phyloP scores from a whole-genome alignment of 2,329 filamentous ascomycete genomes.

The Thielaviopsis cerberus region DNA sequence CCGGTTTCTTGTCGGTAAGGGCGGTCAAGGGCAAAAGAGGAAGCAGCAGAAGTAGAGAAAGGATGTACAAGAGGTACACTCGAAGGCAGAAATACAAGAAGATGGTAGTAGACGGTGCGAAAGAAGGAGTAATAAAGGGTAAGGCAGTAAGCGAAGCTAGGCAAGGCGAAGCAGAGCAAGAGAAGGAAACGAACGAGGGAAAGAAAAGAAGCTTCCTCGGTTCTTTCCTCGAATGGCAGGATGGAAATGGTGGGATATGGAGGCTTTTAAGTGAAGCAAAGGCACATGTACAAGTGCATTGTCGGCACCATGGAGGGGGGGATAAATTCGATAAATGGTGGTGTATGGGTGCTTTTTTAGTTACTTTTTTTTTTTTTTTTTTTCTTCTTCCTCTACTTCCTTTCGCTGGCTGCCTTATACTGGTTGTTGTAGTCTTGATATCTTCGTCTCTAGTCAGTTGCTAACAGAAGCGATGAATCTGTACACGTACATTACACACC shows the following conservation, averaged over 20 bases:
- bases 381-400: background rate
- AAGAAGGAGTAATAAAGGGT: background rate
- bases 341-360: background rate
- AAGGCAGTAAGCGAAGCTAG: background rate
- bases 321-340: background rate
- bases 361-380: background rate
- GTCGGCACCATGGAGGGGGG: background rate
- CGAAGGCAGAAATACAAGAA: background rate
- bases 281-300: too few relatives aligned
- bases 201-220: background rate
- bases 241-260: background rate
- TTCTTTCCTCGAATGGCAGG: background rate
- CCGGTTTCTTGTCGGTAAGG: too few relatives aligned
- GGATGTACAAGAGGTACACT: too few relatives aligned
- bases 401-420: background rate
- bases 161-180: background rate
- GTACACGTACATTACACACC: too few relatives aligned
- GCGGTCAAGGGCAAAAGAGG: too few relatives aligned
- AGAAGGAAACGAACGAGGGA: background rate
- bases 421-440: too few relatives aligned
- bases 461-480: too few relatives aligned
- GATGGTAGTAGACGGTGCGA: background rate
- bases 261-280: background rate
- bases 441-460: too few relatives aligned
- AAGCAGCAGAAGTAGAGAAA: too few relatives aligned